Conservation (phyloP, 2,329 filamentous ascomycete species). For the Pseudopithomyces chartarum region DNA sequence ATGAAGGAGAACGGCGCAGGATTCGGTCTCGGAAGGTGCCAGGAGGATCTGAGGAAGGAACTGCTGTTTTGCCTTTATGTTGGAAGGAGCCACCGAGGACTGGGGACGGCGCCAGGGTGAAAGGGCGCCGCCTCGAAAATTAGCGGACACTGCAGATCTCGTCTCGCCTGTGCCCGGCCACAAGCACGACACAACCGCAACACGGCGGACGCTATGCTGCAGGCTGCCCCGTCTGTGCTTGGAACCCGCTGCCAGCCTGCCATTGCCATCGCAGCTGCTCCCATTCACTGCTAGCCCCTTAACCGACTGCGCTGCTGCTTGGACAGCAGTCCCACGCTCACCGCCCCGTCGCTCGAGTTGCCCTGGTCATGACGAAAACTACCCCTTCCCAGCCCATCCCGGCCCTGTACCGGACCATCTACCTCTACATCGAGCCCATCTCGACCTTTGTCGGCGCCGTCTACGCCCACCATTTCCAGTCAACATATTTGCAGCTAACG, state of each 20-base stretch:
- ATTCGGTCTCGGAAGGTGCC: background rate
- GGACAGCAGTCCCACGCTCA: slow-evolving; percentile 2
- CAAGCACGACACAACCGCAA: background rate
- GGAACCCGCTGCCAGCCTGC: background rate
- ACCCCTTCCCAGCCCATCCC: slow-evolving; percentile 56
- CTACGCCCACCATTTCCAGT: slow-evolving; percentile 57
- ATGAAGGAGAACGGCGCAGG: background rate
- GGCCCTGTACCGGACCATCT: slow-evolving; percentile 70
- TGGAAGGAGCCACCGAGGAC: background rate
- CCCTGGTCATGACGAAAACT: slow-evolving; percentile 21
- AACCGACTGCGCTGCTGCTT: background rate
- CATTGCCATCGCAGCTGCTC: background rate
- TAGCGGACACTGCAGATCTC: slow-evolving; percentile 7
- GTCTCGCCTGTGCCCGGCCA: background rate
- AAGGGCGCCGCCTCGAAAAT: slow-evolving; percentile 4
- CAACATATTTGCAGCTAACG: slow-evolving; percentile 68
- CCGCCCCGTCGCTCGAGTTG: slow-evolving; percentile 13
- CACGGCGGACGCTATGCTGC: background rate
- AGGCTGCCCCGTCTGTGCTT: background rate
- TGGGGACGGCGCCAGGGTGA: background rate
- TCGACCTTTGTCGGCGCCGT: slow-evolving; percentile 60
- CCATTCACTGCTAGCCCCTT: background rate
- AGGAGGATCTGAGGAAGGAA: slow-evolving; percentile 4
- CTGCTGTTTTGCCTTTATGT: slow-evolving; percentile 9
- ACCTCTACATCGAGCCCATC: slow-evolving; percentile 72